Base-by-base conservation (phyloP, 129 eudicot species). In the Flaveria ramosissima region DNA sequence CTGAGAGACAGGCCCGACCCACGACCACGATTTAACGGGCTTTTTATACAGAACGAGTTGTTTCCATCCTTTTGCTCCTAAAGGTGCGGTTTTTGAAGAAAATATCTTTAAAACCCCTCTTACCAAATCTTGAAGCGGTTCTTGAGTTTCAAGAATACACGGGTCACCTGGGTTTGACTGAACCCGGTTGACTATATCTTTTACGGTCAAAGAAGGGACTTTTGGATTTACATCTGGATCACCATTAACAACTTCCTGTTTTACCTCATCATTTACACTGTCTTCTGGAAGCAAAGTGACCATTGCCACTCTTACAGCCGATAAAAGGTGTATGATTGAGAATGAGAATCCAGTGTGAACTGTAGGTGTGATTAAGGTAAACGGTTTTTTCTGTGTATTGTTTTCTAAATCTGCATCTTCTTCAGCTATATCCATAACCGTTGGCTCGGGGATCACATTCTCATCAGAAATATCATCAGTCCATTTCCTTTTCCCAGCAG, bases 1-100 rank as follows among this genome's bases (percentile, higher is more conserved):
- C 66, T 78, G 92, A 20, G 85, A 72, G 41, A 77, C 82, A 2
- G 96, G 96, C 43, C 99, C 96, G 24, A 86, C 78, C 99, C 99
- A 95, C 57, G 95, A 88, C 97, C 97, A 95, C 67, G 83, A 77
- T 79, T 95, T 95, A 36, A 77, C 65, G 1, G 92, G 56, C 81
- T 88, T 95, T 59, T 92, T 90, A 79, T 89, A 95, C 0, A 75
- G 27, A 36, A 85, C 93, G 9, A 95, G 92, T 13, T 92, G 82
- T 74, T 95, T 95, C 99, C 99, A 95, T 67, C 92, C 95, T 84
- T 95, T 95, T 7, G 99, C 99, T 64, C 97, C 99, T 74, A 95
- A 76, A 30, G 99, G 99, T 9, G 99, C 94, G 46, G 96, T 88
- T 85, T 83, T 86, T 69, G 99, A 91, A 46, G 95, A 80, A 66